A percentile compares a stretch with the other conserved stretches of the same genome.
Evolutionary conservation across 1,139 yeast genomes (phyloP).

Genomic region (Pneumocystis sp.): DNA sequence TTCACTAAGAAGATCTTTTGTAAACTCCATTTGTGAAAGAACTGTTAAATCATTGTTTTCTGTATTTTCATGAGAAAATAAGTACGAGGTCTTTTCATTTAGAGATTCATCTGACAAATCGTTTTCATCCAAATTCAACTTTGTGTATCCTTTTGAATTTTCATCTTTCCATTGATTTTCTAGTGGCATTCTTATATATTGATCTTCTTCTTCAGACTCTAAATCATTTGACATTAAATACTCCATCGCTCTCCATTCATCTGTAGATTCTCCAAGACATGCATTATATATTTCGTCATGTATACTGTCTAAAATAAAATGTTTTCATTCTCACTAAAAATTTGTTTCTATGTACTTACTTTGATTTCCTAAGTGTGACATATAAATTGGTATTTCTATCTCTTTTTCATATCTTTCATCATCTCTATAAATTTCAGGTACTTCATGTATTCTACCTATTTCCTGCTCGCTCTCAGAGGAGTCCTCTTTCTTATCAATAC

Average conservation of each 20-base stretch:
- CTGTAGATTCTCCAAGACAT: slow-evolving; percentile 13
- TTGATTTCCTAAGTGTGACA: background rate
- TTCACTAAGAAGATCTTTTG: slow-evolving; percentile 68
- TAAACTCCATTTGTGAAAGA: slow-evolving; percentile 55
- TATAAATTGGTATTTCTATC: background rate
- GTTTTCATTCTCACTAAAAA: background rate
- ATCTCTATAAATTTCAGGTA: background rate
- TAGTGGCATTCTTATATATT: slow-evolving; percentile 10
- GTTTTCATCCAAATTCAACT: slow-evolving; percentile 82
- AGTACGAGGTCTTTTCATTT: slow-evolving; percentile 69
- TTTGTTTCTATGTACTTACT: background rate
- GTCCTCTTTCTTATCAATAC: no score
- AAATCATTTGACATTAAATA: background rate
- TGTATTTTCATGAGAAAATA: slow-evolving; percentile 38
- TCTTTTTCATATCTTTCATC: background rate
- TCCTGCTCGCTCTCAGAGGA: background rate
- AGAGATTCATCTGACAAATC: slow-evolving; percentile 51
- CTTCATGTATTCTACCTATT: background rate
- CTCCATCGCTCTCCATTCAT: slow-evolving; percentile 7
- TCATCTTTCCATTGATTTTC: slow-evolving; percentile 19
- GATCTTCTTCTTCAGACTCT: background rate
- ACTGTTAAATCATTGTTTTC: slow-evolving; percentile 30
- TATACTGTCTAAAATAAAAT: background rate
- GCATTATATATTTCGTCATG: slow-evolving; percentile 12
- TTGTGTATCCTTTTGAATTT: slow-evolving; percentile 56